Percentiles rank a stretch among this genome's conserved stretches.
Conservation (phyloP, 2,329 filamentous ascomycete species). For the Ophiocordyceps australis region DNA sequence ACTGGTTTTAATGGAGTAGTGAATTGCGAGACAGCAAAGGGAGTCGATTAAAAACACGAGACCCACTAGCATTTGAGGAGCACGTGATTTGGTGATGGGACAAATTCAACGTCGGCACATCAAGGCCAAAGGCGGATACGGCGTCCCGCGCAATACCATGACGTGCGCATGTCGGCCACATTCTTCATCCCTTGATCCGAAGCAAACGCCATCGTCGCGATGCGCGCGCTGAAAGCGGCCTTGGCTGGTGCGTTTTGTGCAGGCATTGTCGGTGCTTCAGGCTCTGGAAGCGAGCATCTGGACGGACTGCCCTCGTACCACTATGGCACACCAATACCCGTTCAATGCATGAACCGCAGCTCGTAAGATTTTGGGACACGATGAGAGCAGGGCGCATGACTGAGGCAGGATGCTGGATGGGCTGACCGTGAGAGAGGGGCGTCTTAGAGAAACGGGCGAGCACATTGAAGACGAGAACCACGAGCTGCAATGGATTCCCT, state of each 20-base stretch:
- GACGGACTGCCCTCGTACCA: constrained; percentile 40
- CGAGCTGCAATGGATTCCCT: constrained; percentile 82
- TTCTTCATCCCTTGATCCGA: too few species aligned
- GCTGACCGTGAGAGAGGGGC: constrained; percentile 1
- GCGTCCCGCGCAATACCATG: too few species aligned
- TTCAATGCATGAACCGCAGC: constrained; percentile 59
- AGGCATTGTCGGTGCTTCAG: too few species aligned
- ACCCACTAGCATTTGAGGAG: too few species aligned
- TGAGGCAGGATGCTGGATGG: neutral
- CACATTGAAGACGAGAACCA: constrained; percentile 68
- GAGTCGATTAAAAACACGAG: too few species aligned
- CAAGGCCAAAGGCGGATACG: too few species aligned
- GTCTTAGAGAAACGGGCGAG: constrained; percentile 62
- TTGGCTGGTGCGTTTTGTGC: constrained; percentile 10
- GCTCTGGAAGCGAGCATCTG: constrained; percentile 3
- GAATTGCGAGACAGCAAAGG: too few species aligned
- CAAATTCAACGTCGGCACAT: too few species aligned
- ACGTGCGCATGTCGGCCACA: too few species aligned
- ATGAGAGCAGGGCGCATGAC: neutral
- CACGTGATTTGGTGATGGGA: too few species aligned
- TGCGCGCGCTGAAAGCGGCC: constrained; percentile 8
- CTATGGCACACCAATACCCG: constrained; percentile 47
- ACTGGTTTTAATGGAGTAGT: too few species aligned
- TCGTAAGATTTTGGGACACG: too few species aligned
- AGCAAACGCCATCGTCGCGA: neutral